A percentile compares a stretch with the other conserved stretches of the same genome.
These are phyloP conservation scores for Lenwebbia sp. DNA, from an alignment of 345 rosid genomes.

Conservation along the genomic window DNA sequence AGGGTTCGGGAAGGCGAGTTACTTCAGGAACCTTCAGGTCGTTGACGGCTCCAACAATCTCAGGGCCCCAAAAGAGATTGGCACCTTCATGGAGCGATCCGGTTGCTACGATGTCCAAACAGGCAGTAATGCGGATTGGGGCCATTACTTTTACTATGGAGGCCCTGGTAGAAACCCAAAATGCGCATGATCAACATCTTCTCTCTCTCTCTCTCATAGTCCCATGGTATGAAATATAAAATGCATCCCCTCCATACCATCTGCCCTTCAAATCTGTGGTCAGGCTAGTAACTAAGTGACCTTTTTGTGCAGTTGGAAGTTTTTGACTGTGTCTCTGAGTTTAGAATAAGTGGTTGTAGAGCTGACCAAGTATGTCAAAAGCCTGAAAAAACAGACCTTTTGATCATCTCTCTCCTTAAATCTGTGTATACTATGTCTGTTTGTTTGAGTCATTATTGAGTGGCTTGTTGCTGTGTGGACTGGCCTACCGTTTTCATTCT, in stretches of 20 bases:
- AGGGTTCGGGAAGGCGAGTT: conserved; percentile 43
- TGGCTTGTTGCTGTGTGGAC: neutral
- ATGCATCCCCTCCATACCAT: neutral
- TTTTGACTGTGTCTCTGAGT: neutral
- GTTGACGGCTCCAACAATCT: conserved; percentile 42
- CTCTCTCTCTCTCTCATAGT: neutral
- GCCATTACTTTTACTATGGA: conserved; percentile 44
- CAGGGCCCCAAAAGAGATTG: conserved; percentile 30
- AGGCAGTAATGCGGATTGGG: conserved; percentile 35
- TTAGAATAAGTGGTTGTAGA: neutral
- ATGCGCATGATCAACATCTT: conserved; percentile 10
- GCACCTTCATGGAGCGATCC: conserved; percentile 34
- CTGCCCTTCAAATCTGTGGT: neutral
- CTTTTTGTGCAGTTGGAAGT: neutral
- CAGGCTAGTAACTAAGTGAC: neutral
- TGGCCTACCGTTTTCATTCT: neutral
- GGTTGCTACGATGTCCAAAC: conserved; percentile 41
- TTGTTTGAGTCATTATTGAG: neutral
- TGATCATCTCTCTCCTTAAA: neutral
- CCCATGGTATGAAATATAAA: neutral
- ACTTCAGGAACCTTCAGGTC: conserved; percentile 38
- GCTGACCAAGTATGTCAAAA: neutral
- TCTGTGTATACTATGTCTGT: neutral
- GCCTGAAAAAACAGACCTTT: neutral
- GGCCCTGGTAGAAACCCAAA: conserved; percentile 42